Evolutionary conservation across 148 eudicot species (phyloP).

Genomic region (Rhododendron ovatum): DNA sequence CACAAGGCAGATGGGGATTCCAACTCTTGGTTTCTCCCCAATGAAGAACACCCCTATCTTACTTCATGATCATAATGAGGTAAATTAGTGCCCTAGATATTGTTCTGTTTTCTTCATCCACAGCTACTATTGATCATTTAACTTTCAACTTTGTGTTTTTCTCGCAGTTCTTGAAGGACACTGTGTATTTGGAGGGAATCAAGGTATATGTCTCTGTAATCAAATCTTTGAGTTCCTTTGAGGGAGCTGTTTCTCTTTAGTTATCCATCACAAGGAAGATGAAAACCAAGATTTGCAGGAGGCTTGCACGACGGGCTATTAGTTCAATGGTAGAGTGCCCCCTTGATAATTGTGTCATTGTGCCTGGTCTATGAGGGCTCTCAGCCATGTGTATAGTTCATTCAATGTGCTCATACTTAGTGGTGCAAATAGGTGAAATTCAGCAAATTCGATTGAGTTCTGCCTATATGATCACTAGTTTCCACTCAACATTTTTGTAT

Average conservation of each 20-base stretch:
- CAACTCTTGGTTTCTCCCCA: slow-evolving; percentile 88
- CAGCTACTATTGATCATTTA: background rate
- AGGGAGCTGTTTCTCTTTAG: slow-evolving; percentile 20
- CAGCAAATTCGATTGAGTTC: background rate
- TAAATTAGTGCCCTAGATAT: slow-evolving; percentile 8
- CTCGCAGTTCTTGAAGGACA: slow-evolving; percentile 57
- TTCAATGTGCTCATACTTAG: background rate
- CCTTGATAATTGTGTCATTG: too few species aligned
- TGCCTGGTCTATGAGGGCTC: too few species aligned
- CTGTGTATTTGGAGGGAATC: slow-evolving; percentile 67
- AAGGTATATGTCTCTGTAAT: slow-evolving; percentile 71
- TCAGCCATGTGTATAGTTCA: too few species aligned
- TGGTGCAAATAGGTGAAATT: background rate
- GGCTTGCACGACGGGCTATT: too few species aligned
- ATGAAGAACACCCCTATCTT: slow-evolving; percentile 89
- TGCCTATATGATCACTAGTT: background rate
- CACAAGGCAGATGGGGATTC: slow-evolving; percentile 70
- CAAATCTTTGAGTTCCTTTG: slow-evolving; percentile 63
- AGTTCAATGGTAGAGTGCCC: too few species aligned
- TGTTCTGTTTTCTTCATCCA: background rate
- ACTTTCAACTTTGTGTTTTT: background rate
- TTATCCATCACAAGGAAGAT: background rate
- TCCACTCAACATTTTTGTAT: background rate
- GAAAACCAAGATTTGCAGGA: too few species aligned
- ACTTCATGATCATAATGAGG: slow-evolving; percentile 97